These are phyloP conservation scores for Tarenaya hassleriana DNA, from an alignment of 345 rosid species.

Conservation along the genomic window DNA sequence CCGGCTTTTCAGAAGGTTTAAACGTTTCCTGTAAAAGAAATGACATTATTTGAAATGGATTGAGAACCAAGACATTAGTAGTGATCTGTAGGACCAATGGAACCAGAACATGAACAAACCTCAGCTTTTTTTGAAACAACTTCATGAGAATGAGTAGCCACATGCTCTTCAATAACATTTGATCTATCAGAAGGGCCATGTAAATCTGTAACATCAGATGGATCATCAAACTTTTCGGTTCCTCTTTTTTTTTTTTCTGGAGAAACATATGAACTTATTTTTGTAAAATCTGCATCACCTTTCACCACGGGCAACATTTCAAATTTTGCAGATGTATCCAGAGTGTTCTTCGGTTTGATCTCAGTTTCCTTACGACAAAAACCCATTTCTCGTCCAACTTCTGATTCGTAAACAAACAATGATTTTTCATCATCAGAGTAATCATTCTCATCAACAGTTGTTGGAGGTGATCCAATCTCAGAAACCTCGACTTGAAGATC, in stretches of 20 bases:
- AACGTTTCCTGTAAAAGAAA: slow-evolving; percentile 29
- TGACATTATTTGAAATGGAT: slow-evolving; percentile 11
- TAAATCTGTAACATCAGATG: slow-evolving; percentile 5
- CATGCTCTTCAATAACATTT: slow-evolving; percentile 11
- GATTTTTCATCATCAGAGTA: slow-evolving; percentile 56
- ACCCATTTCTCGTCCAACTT: slow-evolving; percentile 35
- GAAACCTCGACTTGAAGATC: slow-evolving; percentile 96
- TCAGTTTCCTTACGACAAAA: slow-evolving; percentile 35
- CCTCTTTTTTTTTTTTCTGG: slow-evolving; percentile 21
- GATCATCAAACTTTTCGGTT: slow-evolving; percentile 9
- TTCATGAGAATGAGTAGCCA: slow-evolving; percentile 17
- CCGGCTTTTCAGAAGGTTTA: slow-evolving; percentile 22
- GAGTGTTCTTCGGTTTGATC: slow-evolving; percentile 11
- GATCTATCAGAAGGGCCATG: slow-evolving; percentile 9
- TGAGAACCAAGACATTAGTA: no score
- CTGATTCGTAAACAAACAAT: slow-evolving; percentile 42
- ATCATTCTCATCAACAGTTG: slow-evolving; percentile 44
- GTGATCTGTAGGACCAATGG: slow-evolving; percentile 9
- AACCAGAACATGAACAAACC: slow-evolving; percentile 32
- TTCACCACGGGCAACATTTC: slow-evolving; percentile 15
- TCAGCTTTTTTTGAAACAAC: slow-evolving; percentile 22
- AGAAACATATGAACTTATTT: slow-evolving; percentile 19
- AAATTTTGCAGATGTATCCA: slow-evolving; percentile 19
- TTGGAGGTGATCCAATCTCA: slow-evolving; percentile 67
- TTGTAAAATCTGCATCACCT: slow-evolving; percentile 20